These are phyloP conservation scores for Phaeosphaeriaceae sp. DNA, from an alignment of 2,329 filamentous ascomycete species.

Conservation along the genomic window DNA sequence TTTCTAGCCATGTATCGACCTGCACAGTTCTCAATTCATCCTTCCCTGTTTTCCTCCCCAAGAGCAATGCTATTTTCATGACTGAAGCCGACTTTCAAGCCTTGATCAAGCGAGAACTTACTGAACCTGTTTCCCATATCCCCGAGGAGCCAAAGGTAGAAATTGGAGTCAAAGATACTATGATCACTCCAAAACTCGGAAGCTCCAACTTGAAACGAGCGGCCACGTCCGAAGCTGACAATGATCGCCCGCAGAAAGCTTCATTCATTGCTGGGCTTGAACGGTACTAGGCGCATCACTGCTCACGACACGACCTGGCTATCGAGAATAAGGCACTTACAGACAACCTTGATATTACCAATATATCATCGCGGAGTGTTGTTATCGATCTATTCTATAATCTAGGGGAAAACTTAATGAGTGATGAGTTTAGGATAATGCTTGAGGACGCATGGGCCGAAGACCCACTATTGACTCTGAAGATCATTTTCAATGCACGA, in stretches of 20 bases:
- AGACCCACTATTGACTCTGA: slow-evolving; percentile 59
- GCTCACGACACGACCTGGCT: slow-evolving; percentile 14
- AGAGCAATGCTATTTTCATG: slow-evolving; percentile 23
- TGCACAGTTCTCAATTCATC: slow-evolving; percentile 29
- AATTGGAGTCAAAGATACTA: slow-evolving; percentile 2
- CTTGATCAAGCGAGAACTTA: slow-evolving; percentile 15
- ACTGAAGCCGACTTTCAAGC: slow-evolving; percentile 25
- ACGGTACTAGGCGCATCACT: slow-evolving; percentile 20
- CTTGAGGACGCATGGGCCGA: slow-evolving; percentile 59
- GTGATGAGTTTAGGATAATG: slow-evolving; percentile 48
- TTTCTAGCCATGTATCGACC: neutral
- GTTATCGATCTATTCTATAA: slow-evolving; percentile 64
- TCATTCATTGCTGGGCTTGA: slow-evolving; percentile 28
- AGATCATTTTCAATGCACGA: slow-evolving; percentile 65
- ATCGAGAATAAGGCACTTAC: slow-evolving; percentile 58
- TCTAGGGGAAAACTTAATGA: slow-evolving; percentile 52
- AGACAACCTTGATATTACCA: slow-evolving; percentile 59
- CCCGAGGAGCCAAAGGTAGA: slow-evolving; percentile 7
- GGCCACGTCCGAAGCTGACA: slow-evolving; percentile 14
- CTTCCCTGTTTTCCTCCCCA: slow-evolving; percentile 31
- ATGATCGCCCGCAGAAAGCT: slow-evolving; percentile 19
- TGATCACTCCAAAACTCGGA: neutral
- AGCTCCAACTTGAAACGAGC: slow-evolving; percentile 13
- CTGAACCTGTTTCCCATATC: neutral
- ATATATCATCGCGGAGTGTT: slow-evolving; percentile 53